These are phyloP conservation scores for Albugo candida DNA, from an alignment of 352 stramenopile species.

Conservation along the genomic window DNA sequence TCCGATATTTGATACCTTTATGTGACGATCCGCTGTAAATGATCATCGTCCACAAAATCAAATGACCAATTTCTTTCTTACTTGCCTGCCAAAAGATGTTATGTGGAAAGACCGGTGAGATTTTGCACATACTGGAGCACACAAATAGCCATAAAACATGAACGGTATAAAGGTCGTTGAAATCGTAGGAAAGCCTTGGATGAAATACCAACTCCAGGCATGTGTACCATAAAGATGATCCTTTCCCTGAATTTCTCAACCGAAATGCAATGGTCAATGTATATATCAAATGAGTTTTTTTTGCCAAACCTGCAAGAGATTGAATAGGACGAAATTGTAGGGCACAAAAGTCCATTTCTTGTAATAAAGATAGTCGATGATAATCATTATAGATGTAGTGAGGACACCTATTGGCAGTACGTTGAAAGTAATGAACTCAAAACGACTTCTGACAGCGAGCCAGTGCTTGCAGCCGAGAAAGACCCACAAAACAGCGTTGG, in stretches of 20 bases:
- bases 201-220: slow-evolving; percentile 71
- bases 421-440: slow-evolving; percentile 17
- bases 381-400: slow-evolving; percentile 32
- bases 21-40: slow-evolving; percentile 61
- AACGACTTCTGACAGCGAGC: slow-evolving; percentile 20
- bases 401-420: slow-evolving; percentile 39
- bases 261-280: too few species aligned
- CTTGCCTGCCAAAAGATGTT: slow-evolving; percentile 10
- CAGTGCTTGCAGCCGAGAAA: slow-evolving; percentile 40
- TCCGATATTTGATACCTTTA: slow-evolving; percentile 28
- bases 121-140: slow-evolving; percentile 19
- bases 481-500: slow-evolving; percentile 57
- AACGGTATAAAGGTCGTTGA: slow-evolving; percentile 27
- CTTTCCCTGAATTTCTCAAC: slow-evolving; percentile 25
- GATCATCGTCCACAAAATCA: slow-evolving; percentile 47
- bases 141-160: slow-evolving; percentile 33
- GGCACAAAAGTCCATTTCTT: slow-evolving; percentile 71
- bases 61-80: slow-evolving; percentile 45
- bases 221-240: slow-evolving; percentile 65
- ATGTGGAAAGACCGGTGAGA: neutral
- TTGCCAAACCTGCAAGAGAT: slow-evolving; percentile 42
- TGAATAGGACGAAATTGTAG: slow-evolving; percentile 77
- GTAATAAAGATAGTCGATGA: slow-evolving; percentile 60
- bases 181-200: slow-evolving; percentile 53
- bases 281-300: too few species aligned